Evolutionary conservation across 495 filamentous ascomycete species (phyloP).

Genomic region (Xylaria cubensis): DNA sequence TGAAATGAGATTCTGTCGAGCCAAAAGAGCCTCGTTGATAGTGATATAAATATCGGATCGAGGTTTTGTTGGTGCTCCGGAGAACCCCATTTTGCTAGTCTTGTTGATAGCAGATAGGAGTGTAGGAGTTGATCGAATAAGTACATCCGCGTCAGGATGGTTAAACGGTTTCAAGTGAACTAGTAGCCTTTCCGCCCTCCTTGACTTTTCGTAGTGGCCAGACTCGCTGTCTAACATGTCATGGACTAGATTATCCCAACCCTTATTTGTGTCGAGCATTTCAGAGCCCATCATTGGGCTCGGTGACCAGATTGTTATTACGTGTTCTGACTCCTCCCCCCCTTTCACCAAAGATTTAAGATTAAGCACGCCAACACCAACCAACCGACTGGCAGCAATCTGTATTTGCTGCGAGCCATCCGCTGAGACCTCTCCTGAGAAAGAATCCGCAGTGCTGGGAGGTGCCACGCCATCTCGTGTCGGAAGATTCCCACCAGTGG

Average conservation of each 20-base stretch:
- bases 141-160: constrained; percentile 72
- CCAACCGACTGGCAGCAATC: constrained; percentile 61
- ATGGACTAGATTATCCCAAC: constrained; percentile 77
- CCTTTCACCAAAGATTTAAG: constrained; percentile 79
- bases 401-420: constrained; percentile 54
- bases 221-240: constrained; percentile 75
- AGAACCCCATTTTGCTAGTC: constrained; percentile 91
- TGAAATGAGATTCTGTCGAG: constrained; percentile 77
- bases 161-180: constrained; percentile 79
- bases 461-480: constrained; percentile 54
- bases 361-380: constrained; percentile 84
- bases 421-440: constrained; percentile 49
- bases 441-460: constrained; percentile 63
- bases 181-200: constrained; percentile 72
- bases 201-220: constrained; percentile 74
- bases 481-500: constrained; percentile 39
- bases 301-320: constrained; percentile 81
- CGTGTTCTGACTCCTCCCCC: constrained; percentile 75
- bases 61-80: constrained; percentile 84
- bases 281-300: constrained; percentile 54
- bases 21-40: constrained; percentile 74
- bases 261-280: constrained; percentile 63
- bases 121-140: constrained; percentile 88
- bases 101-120: constrained; percentile 79
- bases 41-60: constrained; percentile 95